Percentiles rank a stretch among this genome's conserved stretches.
Evolutionary conservation across 352 stramenopile species (phyloP).

Genomic region (Phytopythium montanum): DNA sequence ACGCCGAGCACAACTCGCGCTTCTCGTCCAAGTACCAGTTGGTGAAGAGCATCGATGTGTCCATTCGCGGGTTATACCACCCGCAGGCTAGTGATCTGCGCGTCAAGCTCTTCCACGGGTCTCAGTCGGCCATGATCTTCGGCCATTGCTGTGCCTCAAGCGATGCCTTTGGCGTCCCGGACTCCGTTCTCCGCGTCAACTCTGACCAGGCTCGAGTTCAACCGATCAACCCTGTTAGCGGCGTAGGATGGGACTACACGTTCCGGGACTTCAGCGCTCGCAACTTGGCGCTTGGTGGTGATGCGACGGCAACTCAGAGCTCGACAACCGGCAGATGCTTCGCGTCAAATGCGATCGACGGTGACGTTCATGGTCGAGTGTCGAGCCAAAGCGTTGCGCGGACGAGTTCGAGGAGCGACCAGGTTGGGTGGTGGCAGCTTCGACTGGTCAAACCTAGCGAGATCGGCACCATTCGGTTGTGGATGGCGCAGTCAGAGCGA

Average conservation of each 20-base stretch:
- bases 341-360: conserved; percentile 69
- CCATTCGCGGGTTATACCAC: conserved; percentile 66
- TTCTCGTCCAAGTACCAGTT: conserved; percentile 65
- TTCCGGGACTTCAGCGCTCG: conserved; percentile 46
- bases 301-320: conserved; percentile 60
- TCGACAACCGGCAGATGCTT: conserved; percentile 48
- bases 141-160: conserved; percentile 30
- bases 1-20: conserved; percentile 21
- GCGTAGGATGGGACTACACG: conserved; percentile 65
- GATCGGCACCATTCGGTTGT: conserved; percentile 62
- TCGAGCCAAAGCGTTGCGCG: conserved; percentile 48
- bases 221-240: conserved; percentile 46
- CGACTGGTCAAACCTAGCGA: conserved; percentile 32
- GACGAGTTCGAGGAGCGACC: conserved; percentile 25
- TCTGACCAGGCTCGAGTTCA: conserved; percentile 34
- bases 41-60: conserved; percentile 40
- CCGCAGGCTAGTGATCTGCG: conserved; percentile 49
- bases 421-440: conserved; percentile 67
- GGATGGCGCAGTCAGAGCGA: conserved; percentile 29
- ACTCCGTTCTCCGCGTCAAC: conserved; percentile 38
- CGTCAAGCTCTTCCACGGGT: conserved; percentile 48
- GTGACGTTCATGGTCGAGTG: conserved; percentile 34
- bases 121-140: conserved; percentile 34
- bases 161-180: conserved; percentile 43
- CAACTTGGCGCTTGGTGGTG: conserved; percentile 55